Evolutionary conservation across 257 asterid species (phyloP).

Genomic region (Penstemon barbatus): DNA sequence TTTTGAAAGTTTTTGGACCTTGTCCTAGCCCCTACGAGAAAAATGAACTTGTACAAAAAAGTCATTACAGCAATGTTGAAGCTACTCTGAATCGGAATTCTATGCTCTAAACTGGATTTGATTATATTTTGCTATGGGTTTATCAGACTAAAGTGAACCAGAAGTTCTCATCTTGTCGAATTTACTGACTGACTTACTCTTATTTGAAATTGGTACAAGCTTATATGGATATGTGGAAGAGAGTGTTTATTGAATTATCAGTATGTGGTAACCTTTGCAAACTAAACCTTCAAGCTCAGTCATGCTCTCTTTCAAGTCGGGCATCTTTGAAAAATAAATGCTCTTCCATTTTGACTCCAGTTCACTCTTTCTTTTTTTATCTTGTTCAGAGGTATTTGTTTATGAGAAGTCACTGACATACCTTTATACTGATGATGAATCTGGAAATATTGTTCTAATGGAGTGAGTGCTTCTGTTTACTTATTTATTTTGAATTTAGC

Average conservation of each 20-base stretch:
- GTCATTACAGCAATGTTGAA: no score
- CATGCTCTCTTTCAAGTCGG: constrained; percentile 12
- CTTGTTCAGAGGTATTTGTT: constrained; percentile 72
- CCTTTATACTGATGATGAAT: constrained; percentile 86
- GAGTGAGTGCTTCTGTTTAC: constrained; percentile 62
- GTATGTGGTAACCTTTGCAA: constrained; percentile 17
- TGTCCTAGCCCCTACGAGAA: no score
- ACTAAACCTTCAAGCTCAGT: constrained; percentile 12
- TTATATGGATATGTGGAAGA: neutral
- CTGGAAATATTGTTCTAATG: constrained; percentile 74
- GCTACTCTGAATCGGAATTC: no score
- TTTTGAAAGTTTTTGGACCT: no score
- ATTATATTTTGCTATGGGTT: no score
- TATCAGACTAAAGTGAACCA: no score
- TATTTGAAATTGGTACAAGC: no score
- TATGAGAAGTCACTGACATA: constrained; percentile 64
- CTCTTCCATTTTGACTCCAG: constrained; percentile 14
- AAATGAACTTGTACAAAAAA: no score
- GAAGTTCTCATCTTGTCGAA: no score
- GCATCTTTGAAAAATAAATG: constrained; percentile 10
- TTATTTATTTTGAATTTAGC: constrained; percentile 17
- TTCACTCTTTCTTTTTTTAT: constrained; percentile 18
- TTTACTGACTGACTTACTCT: no score
- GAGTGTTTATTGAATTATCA: neutral
- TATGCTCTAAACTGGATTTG: no score